Evolutionary conservation across 2,329 filamentous ascomycete genomes (phyloP).

Genomic region (Cryphonectria nitschkei): DNA sequence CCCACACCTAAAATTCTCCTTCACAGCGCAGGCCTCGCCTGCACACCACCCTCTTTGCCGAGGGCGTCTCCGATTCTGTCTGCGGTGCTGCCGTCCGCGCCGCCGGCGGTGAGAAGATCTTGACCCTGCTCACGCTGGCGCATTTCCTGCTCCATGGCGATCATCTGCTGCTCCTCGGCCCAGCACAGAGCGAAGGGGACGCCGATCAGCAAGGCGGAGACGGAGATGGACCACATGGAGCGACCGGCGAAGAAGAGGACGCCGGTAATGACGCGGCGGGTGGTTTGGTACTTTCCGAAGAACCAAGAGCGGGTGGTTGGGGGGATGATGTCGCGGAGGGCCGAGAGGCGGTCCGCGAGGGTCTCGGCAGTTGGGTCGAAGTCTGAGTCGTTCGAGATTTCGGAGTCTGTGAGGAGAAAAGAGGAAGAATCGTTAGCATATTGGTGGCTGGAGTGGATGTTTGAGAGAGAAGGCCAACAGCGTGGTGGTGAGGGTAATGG

Average conservation of each 20-base stretch:
- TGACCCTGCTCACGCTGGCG: constrained; percentile 91
- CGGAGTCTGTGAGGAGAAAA: constrained; percentile 62
- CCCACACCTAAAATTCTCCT: background rate
- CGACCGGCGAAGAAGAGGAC: constrained; percentile 77
- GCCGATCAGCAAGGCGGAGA: constrained; percentile 84
- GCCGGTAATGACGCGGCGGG: constrained; percentile 60
- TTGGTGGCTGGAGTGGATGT: background rate
- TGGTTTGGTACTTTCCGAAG: constrained; percentile 60
- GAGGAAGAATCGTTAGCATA: constrained; percentile 17
- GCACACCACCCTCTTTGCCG: constrained; percentile 49
- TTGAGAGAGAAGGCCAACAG: background rate
- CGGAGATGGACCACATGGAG: constrained; percentile 88
- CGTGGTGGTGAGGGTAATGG: constrained; percentile 10
- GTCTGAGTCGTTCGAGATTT: constrained; percentile 81
- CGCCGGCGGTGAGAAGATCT: constrained; percentile 63
- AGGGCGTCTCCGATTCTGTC: constrained; percentile 55
- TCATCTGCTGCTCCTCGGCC: constrained; percentile 93
- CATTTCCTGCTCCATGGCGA: constrained; percentile 98
- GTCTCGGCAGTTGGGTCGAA: constrained; percentile 63
- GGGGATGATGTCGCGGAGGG: constrained; percentile 76
- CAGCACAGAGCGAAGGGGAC: constrained; percentile 93
- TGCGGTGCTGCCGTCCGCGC: constrained; percentile 47
- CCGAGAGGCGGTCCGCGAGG: constrained; percentile 70
- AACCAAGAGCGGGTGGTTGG: constrained; percentile 72
- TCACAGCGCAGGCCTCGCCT: constrained; percentile 57